Base-by-base conservation (phyloP, 139 green algal species). In the Yamagishiella unicocca region DNA sequence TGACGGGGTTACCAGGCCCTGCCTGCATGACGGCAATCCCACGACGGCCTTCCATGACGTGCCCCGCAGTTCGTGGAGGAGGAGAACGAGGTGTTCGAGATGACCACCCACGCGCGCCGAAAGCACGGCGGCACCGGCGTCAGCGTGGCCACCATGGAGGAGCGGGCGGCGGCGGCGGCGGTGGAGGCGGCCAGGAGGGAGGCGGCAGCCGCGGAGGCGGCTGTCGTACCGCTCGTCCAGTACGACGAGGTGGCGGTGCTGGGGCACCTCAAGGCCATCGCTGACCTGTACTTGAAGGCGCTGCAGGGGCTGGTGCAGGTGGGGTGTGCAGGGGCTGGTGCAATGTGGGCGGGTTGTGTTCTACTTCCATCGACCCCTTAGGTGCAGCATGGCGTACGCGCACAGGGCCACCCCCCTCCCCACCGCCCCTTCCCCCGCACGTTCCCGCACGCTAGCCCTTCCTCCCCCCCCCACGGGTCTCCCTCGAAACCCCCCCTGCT, bases 271-370 rank as follows among this genome's bases (percentile, higher is more conserved):
- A 75, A 75, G 79, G 42, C 42, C 9, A 4, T 64, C 17, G 79
- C 79, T 14, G 61, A 8, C 40, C 61, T 85, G 79, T 85, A 85
- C 79, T 12, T 46, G 61, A 61, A 61, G 42, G 58, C 79, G 42
- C n/a, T 85, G 62, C 79, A 85, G 31, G 29, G 4, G 38, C 61
- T 85, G 79, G n/a, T 85, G 61, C 61, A 50, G 72, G 72, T 80
- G 43, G 0, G 72, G 40, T 12, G 2, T 35, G 1, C 19, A 12
- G 67, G 4, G 33, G 66, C 10, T 43, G 66, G 27, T n/a, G 22
- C 5, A 7, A 21, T 19, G 37, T 17, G 19, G n/a, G 35, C 14
- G 35, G 50, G 50, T 17, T 58, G 50, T 12, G 14, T 25, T 58
- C 14, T 58, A 58, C 50, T 12, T 12, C 50, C 12, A 12, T 58